Conservation (phyloP, 768 basidiomycete genomes). For the Hypholoma sublateritium region DNA sequence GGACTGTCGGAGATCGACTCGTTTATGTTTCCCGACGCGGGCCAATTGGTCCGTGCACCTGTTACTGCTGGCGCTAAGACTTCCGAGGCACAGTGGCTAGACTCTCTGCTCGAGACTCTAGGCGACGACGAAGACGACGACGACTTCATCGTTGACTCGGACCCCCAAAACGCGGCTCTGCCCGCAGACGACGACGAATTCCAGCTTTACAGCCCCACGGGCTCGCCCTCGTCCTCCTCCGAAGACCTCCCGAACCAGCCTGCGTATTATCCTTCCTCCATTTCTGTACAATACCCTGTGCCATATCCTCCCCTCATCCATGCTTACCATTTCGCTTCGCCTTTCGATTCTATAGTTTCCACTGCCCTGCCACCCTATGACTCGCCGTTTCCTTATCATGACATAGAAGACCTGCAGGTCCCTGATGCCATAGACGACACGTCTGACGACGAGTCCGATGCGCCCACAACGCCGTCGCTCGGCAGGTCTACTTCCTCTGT, state of each 20-base stretch:
- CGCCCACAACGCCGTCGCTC: conserved; percentile 59
- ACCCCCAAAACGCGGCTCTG: conserved; percentile 44
- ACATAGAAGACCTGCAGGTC: conserved; percentile 64
- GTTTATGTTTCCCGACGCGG: conserved; percentile 82
- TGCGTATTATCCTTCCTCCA: conserved; percentile 42
- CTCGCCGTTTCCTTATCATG: conserved; percentile 64
- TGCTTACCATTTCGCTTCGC: conserved; percentile 49
- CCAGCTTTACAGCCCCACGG: conserved; percentile 56
- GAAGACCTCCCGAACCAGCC: conserved; percentile 66
- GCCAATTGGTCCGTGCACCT: conserved; percentile 45
- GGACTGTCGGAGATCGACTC: conserved; percentile 59
- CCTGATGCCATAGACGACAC: conserved; percentile 84
- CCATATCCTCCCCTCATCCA: conserved; percentile 66
- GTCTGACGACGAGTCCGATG: conserved; percentile 84
- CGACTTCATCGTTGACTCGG: conserved; percentile 43
- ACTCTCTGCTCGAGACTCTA: conserved; percentile 74
- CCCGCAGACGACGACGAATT: conserved; percentile 68
- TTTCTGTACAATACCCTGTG: conserved; percentile 57
- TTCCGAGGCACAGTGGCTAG: conserved; percentile 81
- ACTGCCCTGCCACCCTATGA: conserved; percentile 44
- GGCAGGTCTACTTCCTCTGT: conserved; percentile 58
- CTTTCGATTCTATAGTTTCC: conserved; percentile 43
- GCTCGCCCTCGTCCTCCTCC: conserved; percentile 75
- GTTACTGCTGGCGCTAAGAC: conserved; percentile 27
- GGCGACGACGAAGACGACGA: conserved; percentile 74